Base-by-base conservation (phyloP, 202 grass and related monocot genomes). In the Zoysia matrella region DNA sequence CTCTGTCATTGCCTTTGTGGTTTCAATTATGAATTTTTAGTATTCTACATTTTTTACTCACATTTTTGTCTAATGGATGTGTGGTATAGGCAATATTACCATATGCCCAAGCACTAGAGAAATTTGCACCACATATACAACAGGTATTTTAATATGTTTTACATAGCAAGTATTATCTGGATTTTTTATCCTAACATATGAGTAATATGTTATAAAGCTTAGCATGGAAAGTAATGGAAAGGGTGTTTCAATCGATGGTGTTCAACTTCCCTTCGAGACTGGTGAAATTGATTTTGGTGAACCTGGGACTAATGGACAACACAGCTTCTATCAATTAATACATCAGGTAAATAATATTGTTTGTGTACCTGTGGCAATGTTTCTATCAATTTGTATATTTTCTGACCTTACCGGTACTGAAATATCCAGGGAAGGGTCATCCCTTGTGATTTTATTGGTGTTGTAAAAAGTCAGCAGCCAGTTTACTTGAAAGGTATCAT, bases 151-250 rank as follows among this genome's bases (percentile, higher is more conserved):
- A 82, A 46, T 52, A 66, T 52, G 11, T 68, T 93, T 71, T 64
- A 52, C 84, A 41, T 30, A 30, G 6, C 73, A 58, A 70, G 3
- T 43, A 15, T 13, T 40, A 76, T 60, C 11, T 79, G 70, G 44
- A 65, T 84, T 76, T 52, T 55, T 8, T 30, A 43, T 65, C 2
- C 4, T 81, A 63, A 62, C 65, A 71, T 65, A 67, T 81, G 74
- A 50, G 22, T 52, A 49, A 89, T 84, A 78, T 76, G 63, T 89
- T 50, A 69, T 86, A 86, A 83, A 98, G 95, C 70, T 98, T 87
- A 98, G 96, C 85, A 98, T 98, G 96, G 96, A 98, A 88, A 95
- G 96, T 92, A 98, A 98, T 44, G 96, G 96, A 77, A 98, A 98
- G 76, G 96, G 96, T 80, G 91, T 96, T 47, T 95, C 91, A 58